phyloP scores from a whole-genome alignment of 2,329 filamentous ascomycete species.

The Tolypocladium tropicale region DNA sequence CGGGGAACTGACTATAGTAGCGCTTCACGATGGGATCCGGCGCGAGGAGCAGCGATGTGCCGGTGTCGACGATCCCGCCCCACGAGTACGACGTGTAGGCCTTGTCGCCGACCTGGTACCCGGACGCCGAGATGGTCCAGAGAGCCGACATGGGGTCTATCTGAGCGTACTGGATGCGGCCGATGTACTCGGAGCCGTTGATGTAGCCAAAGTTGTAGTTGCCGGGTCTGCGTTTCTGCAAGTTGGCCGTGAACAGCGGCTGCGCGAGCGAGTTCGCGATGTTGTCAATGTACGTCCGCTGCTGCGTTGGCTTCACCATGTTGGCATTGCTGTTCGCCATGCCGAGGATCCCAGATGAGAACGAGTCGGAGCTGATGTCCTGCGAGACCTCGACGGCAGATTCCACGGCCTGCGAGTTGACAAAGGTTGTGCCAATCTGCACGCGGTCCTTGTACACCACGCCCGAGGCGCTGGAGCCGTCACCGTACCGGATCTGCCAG shows the following conservation, averaged over 20 bases:
- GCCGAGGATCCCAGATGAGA: slow-evolving; percentile 25
- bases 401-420: slow-evolving; percentile 53
- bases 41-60: slow-evolving; percentile 55
- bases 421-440: slow-evolving; percentile 47
- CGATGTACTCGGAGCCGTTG: slow-evolving; percentile 45
- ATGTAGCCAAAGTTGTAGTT: slow-evolving; percentile 38
- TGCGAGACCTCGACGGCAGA: slow-evolving; percentile 48
- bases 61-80: slow-evolving; percentile 57
- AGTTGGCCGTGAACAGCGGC: slow-evolving; percentile 27
- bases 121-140: slow-evolving; percentile 50
- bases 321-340: slow-evolving; percentile 21
- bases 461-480: slow-evolving; percentile 52
- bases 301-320: slow-evolving; percentile 19
- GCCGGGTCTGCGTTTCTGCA: slow-evolving; percentile 19
- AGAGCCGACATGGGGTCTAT: slow-evolving; percentile 44
- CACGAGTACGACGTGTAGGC: slow-evolving; percentile 19
- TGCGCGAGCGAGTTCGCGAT: slow-evolving; percentile 15
- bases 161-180: slow-evolving; percentile 42
- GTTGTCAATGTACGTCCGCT: slow-evolving; percentile 26
- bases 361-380: slow-evolving; percentile 22
- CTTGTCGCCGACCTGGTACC: slow-evolving; percentile 39
- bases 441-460: slow-evolving; percentile 58
- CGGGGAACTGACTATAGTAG: slow-evolving; percentile 50
- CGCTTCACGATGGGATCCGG: slow-evolving; percentile 39
- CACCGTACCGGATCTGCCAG: slow-evolving; percentile 56